Base-by-base conservation (phyloP, 2,329 filamentous ascomycete species). In the Phialocephala subalpina region DNA sequence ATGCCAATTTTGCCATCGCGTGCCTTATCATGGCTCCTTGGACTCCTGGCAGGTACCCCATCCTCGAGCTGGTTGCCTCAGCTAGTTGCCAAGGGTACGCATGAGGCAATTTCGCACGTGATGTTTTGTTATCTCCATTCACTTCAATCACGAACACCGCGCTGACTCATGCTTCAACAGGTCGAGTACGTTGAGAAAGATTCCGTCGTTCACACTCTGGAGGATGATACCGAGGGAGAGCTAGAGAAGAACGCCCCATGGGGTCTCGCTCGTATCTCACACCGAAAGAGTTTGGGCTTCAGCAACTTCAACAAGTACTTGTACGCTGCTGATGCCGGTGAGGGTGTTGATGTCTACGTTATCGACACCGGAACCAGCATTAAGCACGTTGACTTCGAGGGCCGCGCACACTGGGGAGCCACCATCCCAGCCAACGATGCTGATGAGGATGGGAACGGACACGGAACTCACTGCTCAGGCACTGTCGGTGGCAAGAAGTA, bases 401-500 rank as follows among this genome's bases (percentile, higher is more conserved):
- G 93, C 69, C 94, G 96, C 80, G 96, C 97, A 74, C 85, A 88
- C 76, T 99, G 96, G 96, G 96, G 96, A 79, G 96, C 97, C 89
- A 99, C 96, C 73, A 94, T 99, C 75, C 97, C 97, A 68, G 73
- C 80, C 57, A 90, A 90, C 68, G 94, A 99, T 78, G 90, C 86
- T 59, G 96, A 99, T 78, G 86, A 88, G 74, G 96, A 99, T 82
- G 96, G 96, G 80, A 99, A 99, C 76, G 96, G 96, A 69, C 96
- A 99, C 85, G 96, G 96, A 76, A 99, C 96, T 77, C 96, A 99
- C 87, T 99, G 96, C 90, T 98, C 96, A 71, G 96, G 96, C 75
- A 99, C 97, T 69, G 91, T 99, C 76, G 96, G 92, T 72, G 96
- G 97, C 79, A 97, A 96, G 89, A 97, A 97, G 86, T 99, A 97